Evolutionary conservation across 495 filamentous ascomycete genomes (phyloP), one percentile per base, ranked within the genome.

Genomic region (Cudoniella acicularis): DNA sequence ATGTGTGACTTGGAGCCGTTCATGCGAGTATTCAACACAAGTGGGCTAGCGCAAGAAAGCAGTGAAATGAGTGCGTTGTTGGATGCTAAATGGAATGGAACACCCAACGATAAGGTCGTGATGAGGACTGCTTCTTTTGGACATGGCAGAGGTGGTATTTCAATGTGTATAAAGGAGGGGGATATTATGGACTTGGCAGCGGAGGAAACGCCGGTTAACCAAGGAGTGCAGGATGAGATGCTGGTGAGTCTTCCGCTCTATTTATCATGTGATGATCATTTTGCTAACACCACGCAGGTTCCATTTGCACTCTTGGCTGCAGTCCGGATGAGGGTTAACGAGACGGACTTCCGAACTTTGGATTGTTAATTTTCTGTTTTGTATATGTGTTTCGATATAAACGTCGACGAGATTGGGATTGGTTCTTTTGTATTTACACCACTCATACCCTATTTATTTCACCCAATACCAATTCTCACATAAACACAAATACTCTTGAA

Each of bases 91-190:
- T 26, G 25, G 10, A 16, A 10, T 45, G 13, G 1, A 18, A n/a
- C 4, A 41, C 30, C 9, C 9, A 24, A 41, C 4, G 20, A 55
- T 46, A 13, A 46, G 10, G 11, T 60, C 10, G 42, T 51, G 1
- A 61, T 61, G 59, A 51, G 59, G 16, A 56, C 45, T 1, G 59
- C 56, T 2, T 40, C 22, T 20, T 58, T 58, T 49, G 56, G 56
- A 3, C 56, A 58, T 27, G 47, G 52, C 4, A 50, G 51, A 45
- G 26, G 52, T 23, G 22, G 40, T 9, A 18, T 61, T 16, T 30
- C 41, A 23, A 52, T 56, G 45, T 61, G 59, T 52, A 13, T 43
- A 9, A 42, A 22, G 21, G 59, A 61, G 26, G 40, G 47, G 25
- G 17, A 16, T 17, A n/a, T 46, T 6, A 17, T 46, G n/a, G 18